Evolutionary conservation across 176 grass and related monocot species (phyloP).

Genomic region (Elymus sibiricus): DNA sequence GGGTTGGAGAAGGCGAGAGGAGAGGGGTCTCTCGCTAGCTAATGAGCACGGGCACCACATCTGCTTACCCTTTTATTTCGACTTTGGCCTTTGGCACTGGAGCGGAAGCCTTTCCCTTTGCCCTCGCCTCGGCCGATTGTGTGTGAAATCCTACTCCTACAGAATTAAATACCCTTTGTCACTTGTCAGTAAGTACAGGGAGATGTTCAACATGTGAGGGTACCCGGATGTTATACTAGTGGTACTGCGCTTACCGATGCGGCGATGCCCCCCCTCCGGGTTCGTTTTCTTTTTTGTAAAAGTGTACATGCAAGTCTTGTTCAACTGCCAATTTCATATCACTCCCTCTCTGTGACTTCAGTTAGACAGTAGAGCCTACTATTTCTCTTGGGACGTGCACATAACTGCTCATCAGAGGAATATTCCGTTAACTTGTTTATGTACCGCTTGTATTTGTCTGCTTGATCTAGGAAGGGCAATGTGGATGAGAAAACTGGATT

Average conservation of each 20-base stretch:
- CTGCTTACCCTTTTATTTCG: slow-evolving; percentile 9
- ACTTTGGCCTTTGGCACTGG: background rate
- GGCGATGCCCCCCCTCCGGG: no score
- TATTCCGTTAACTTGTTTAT: background rate
- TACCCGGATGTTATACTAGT: background rate
- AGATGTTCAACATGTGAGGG: slow-evolving; percentile 32
- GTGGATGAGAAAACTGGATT: background rate
- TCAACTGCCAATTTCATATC: slow-evolving; percentile 14
- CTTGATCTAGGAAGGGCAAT: background rate
- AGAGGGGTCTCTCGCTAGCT: background rate
- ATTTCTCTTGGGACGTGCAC: background rate
- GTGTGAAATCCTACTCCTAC: background rate
- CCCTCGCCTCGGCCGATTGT: slow-evolving; percentile 9
- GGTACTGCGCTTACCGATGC: background rate
- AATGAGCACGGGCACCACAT: background rate
- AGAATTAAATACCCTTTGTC: slow-evolving; percentile 35
- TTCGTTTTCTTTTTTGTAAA: background rate
- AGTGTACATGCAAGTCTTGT: background rate
- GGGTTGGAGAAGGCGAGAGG: background rate
- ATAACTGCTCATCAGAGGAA: background rate
- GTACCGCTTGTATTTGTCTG: background rate
- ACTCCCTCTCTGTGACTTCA: background rate
- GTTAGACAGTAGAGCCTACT: background rate
- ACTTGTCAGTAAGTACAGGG: slow-evolving; percentile 24
- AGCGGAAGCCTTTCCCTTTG: slow-evolving; percentile 1